Percentiles rank a stretch among this genome's conserved stretches.
Evolutionary conservation across 208 protist species (phyloP).

Genomic region (Crithidia thermophila): DNA sequence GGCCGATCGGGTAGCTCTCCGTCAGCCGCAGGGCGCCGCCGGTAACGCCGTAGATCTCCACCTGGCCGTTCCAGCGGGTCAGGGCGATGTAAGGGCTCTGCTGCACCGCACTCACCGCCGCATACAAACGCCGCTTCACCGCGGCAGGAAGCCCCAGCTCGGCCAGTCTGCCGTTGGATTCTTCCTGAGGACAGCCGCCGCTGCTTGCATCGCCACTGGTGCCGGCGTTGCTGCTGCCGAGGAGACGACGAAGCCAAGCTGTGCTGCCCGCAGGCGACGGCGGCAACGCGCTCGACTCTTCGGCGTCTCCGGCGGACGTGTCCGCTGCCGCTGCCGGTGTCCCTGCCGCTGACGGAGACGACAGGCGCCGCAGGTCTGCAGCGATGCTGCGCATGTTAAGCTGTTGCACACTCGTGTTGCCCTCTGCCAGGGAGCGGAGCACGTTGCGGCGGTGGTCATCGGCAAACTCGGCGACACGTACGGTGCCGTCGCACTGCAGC

Average conservation of each 20-base stretch:
- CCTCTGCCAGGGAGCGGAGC: conserved; percentile 23
- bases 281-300: background rate
- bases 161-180: background rate
- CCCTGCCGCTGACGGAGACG: background rate
- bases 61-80: conserved; percentile 65
- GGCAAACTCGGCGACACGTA: conserved; percentile 26
- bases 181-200: background rate
- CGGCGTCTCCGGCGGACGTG: background rate
- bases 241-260: conserved; percentile 24
- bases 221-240: conserved; percentile 11
- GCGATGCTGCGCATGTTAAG: conserved; percentile 28
- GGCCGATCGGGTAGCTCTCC: conserved; percentile 36
- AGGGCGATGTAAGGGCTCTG: conserved; percentile 52
- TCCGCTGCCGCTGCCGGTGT: background rate
- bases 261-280: background rate
- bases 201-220: too few species aligned
- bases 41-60: conserved; percentile 58
- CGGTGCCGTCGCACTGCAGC: conserved; percentile 49
- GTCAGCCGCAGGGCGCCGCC: conserved; percentile 21
- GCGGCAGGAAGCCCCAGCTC: conserved; percentile 2
- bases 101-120: conserved; percentile 68
- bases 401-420: conserved; percentile 26
- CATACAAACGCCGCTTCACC: conserved; percentile 39
- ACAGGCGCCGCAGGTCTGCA: conserved; percentile 21
- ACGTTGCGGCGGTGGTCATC: conserved; percentile 35